Evolutionary conservation across 75 land plant species (phyloP), one percentile per base, ranked within the genome.

Genomic region (Cunninghamia lanceolata): DNA sequence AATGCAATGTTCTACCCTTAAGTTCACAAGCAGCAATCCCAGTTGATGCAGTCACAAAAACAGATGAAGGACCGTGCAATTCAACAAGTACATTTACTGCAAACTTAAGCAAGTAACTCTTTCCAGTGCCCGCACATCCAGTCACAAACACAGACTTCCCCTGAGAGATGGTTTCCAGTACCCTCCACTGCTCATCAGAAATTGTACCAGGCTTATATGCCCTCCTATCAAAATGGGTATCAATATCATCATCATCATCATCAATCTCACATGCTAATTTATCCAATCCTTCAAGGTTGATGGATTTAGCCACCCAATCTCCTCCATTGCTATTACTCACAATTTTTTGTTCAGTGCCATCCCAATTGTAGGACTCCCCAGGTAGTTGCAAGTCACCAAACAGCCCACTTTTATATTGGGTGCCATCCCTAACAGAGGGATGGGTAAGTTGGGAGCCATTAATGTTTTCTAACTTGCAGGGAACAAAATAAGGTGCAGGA

Each of bases 101-200:
- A 63, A 90, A 79, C 79, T 88, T 83, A 45, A 95, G 85, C 83
- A 95, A 71, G 36, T 90, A 87, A 81, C 93, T 93, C 85, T 95
- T 93, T 2, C 96, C 97, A 16, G 97, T 95, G 42, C 97, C 97
- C 2, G 97, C 96, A 34, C 96, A 94, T n/a, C 97, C 97, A 2
- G 97, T 95, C 19, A 95, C 87, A 85, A 95, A 95, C n/a, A 95
- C 93, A 75, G 96, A 95, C 32, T n/a, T n/a, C n/a, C n/a, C n/a
- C 47, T 68, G n/a, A 11, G 91, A 86, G n/a, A 95, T 89, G 42
- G 93, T 90, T 28, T 85, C 45, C 52, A 94, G 56, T 25, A 94
- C 90, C 14, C 73, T 45, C 53, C 74, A 13, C 54, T 95, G 97
- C 86, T 94, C 89, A n/a, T 13, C 25, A n/a, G 94, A 93, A 38